These are phyloP conservation scores for Keqinozyma sinolaborantium DNA, from an alignment of 1,139 yeast genomes.

Conservation along the genomic window DNA sequence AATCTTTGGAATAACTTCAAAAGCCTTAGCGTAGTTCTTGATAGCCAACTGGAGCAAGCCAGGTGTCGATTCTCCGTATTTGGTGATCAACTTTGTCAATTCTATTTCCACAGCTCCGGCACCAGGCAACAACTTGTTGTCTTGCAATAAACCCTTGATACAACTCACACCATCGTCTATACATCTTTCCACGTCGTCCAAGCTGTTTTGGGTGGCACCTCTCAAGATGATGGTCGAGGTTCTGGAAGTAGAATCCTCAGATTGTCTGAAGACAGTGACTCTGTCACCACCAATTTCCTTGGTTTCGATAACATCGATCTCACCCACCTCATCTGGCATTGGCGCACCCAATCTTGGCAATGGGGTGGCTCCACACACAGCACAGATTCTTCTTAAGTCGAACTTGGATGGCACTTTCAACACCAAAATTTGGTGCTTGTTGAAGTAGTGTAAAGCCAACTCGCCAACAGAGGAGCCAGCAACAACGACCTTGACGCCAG, in stretches of 20 bases:
- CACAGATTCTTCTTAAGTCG: conserved; percentile 87
- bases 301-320: conserved; percentile 83
- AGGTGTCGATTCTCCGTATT: conserved; percentile 89
- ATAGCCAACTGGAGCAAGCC: conserved; percentile 92
- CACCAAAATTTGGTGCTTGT: conserved; percentile 80
- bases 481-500: conserved; percentile 83
- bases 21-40: conserved; percentile 90
- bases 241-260: conserved; percentile 53
- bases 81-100: conserved; percentile 72
- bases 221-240: conserved; percentile 91
- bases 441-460: conserved; percentile 86
- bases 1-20: conserved; percentile 93
- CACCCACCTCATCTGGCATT: conserved; percentile 90
- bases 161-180: conserved; percentile 96
- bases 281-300: conserved; percentile 97
- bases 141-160: conserved; percentile 83
- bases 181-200: conserved; percentile 95
- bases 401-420: conserved; percentile 91
- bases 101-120: conserved; percentile 98
- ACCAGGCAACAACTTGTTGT: conserved; percentile 81
- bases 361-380: conserved; percentile 98
- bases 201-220: conserved; percentile 94
- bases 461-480: conserved; percentile 96
- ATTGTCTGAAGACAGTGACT: conserved; percentile 91
- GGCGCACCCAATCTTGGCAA: conserved; percentile 95